These are phyloP conservation scores for Hyphopichia burtonii DNA, from an alignment of 1,139 yeast genomes.

Conservation along the genomic window DNA sequence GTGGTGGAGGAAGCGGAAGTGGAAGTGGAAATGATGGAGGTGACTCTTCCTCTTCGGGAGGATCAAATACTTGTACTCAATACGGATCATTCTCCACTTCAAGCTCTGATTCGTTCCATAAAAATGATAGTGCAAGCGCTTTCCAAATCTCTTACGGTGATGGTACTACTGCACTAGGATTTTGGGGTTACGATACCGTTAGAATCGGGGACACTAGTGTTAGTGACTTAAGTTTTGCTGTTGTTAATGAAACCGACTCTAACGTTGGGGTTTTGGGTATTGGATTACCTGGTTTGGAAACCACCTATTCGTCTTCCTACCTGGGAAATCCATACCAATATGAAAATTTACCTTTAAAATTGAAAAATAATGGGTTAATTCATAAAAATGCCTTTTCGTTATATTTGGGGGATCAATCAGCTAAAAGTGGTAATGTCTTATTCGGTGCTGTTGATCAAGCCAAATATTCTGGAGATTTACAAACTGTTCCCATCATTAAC, in stretches of 20 bases:
- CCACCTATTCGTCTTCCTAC: conserved; percentile 20
- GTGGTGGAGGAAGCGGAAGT: conserved; percentile 7
- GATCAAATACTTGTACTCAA: conserved; percentile 30
- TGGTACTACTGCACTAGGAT: conserved; percentile 56
- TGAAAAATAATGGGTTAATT: conserved; percentile 45
- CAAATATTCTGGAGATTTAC: conserved; percentile 39
- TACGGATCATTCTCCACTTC: conserved; percentile 42
- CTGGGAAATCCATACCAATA: conserved; percentile 12
- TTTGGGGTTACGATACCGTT: conserved; percentile 52
- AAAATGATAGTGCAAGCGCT: conserved; percentile 29
- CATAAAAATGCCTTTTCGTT: conserved; percentile 50
- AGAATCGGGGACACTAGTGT: conserved; percentile 40
- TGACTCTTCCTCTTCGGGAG: conserved; percentile 2
- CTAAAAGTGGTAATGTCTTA: conserved; percentile 34
- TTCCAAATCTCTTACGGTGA: conserved; percentile 63
- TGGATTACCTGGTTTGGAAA: conserved; percentile 54
- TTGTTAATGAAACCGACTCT: conserved; percentile 43
- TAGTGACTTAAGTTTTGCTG: conserved; percentile 48
- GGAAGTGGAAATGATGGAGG: conserved; percentile 9
- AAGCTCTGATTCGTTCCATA: conserved; percentile 29
- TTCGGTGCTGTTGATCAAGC: conserved; percentile 55
- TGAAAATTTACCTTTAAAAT: conserved; percentile 29
- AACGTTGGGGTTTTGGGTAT: conserved; percentile 54
- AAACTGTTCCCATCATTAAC: conserved; percentile 30
- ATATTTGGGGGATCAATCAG: conserved; percentile 15